These are phyloP conservation scores for Metschnikowia similis DNA, from an alignment of 805 yeast genomes.

Conservation along the genomic window DNA sequence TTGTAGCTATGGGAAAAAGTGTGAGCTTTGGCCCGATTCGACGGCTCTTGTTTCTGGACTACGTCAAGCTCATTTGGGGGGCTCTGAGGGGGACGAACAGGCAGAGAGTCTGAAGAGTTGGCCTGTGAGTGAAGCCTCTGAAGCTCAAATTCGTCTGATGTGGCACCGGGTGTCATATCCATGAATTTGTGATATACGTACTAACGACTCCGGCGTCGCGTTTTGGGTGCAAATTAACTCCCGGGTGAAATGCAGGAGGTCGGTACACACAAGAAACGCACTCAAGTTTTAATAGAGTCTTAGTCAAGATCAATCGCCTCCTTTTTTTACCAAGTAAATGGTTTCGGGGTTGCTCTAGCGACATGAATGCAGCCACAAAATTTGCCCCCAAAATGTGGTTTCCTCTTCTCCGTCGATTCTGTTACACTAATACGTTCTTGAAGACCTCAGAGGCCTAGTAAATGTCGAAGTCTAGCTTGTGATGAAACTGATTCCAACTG, in stretches of 20 bases:
- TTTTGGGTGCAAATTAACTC: background rate
- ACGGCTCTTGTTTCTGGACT: background rate
- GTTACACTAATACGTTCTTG: no score
- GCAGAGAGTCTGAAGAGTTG: background rate
- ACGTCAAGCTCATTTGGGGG: background rate
- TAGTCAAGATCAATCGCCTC: no score
- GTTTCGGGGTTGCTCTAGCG: no score
- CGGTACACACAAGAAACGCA: background rate
- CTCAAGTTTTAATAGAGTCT: no score
- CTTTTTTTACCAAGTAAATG: no score
- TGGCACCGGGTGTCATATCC: background rate
- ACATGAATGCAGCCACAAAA: no score
- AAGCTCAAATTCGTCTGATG: background rate
- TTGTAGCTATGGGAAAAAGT: background rate
- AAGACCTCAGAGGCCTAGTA: no score
- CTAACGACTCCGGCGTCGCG: background rate
- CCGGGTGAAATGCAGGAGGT: background rate
- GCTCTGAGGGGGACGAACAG: background rate
- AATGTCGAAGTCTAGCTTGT: no score
- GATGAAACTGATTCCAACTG: no score
- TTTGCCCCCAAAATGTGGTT: no score
- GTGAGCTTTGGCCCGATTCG: background rate
- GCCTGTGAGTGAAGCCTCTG: background rate
- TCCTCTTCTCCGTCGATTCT: no score
- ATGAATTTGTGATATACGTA: background rate